Conservation (phyloP, 192 early-diverging fungal genomes). For the Podila verticillata region DNA sequence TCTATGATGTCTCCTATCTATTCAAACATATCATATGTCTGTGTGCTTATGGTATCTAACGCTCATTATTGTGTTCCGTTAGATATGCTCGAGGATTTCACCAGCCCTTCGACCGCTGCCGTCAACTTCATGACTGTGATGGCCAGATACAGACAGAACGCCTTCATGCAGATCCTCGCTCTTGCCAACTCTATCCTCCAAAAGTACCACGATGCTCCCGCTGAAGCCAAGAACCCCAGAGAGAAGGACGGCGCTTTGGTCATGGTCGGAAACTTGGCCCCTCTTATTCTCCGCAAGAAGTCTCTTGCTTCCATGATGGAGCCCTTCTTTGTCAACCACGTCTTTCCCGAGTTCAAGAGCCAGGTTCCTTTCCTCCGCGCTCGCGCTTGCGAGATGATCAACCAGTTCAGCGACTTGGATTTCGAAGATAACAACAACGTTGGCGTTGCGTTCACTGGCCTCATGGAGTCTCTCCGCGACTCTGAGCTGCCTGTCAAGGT, state of each 20-base stretch:
- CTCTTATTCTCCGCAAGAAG: constrained; percentile 71
- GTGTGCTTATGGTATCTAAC: too few relatives aligned
- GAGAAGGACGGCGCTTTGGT: constrained; percentile 92
- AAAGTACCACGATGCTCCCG: constrained; percentile 73
- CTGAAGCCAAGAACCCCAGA: constrained; percentile 73
- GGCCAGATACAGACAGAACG: constrained; percentile 81
- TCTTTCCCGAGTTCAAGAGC: constrained; percentile 93
- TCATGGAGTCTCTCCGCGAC: constrained; percentile 77
- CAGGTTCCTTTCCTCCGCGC: constrained; percentile 84
- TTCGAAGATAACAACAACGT: constrained; percentile 70
- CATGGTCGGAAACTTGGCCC: constrained; percentile 83
- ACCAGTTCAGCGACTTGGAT: constrained; percentile 68
- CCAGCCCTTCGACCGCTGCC: constrained; percentile 78
- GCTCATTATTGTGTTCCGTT: too few relatives aligned
- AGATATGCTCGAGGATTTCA: constrained; percentile 82
- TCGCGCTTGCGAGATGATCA: constrained; percentile 66
- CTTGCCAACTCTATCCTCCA: constrained; percentile 82
- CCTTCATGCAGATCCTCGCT: constrained; percentile 81
- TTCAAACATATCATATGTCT: too few relatives aligned
- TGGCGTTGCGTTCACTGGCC: constrained; percentile 57
- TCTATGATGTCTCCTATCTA: too few relatives aligned
- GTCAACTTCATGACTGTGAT: constrained; percentile 82
- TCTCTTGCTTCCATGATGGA: constrained; percentile 79
- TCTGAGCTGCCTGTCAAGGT: constrained; percentile 89
- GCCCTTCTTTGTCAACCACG: constrained; percentile 83